Base-by-base conservation (phyloP, 2,329 filamentous ascomycete genomes). In the Phyllosticta ampelicida region DNA sequence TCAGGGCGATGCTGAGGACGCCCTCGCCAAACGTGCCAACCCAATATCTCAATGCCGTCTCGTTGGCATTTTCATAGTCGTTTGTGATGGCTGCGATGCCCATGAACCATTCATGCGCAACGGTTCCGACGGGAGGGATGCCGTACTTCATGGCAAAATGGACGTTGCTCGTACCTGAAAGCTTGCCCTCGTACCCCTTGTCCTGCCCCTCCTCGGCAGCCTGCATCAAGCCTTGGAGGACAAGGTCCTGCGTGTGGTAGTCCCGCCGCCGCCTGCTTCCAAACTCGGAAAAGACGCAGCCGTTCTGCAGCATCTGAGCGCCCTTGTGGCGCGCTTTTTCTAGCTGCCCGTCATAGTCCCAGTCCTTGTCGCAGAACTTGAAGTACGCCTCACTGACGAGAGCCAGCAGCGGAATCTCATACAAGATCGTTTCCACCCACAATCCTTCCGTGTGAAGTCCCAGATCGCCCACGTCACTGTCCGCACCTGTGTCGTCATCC, bases 41-140 rank as follows among this genome's bases (percentile, higher is more conserved):
- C 94, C 94, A 99, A 70, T 95, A 90, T 60, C 84, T 80, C 64
- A 99, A 76, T 0, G 90, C 91, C 62, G 86, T 80, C 70, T 95
- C 90, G 44, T 91, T 95, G 2, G 94, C 91, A 61, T 81, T 79
- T 64, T 84, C 81, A 69, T 99, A 99, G 73, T 96, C 83, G 62
- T 89, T 81, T 4, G 86, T 89, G 65, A 96, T 90, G 48, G 94
- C 91, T 0, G 94, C 94, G 62, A 95, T 92, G 49, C 90, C 91
- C 94, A 99, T 99, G 77, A 96, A 97, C 94, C 94, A 99, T 74
- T 99, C 94, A 68, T 99, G 94, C 0, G 94, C 94, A 1, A 89
- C 85, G 0, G 94, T 99, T 5, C 94, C 94, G 11, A 97, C 82
- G 0, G 94, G 90, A 3, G 84, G 76, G 51, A 96, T 83, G 51